phyloP scores from a whole-genome alignment of 768 basidiomycete genomes.

The Tubosaeta brunneosetosa region DNA sequence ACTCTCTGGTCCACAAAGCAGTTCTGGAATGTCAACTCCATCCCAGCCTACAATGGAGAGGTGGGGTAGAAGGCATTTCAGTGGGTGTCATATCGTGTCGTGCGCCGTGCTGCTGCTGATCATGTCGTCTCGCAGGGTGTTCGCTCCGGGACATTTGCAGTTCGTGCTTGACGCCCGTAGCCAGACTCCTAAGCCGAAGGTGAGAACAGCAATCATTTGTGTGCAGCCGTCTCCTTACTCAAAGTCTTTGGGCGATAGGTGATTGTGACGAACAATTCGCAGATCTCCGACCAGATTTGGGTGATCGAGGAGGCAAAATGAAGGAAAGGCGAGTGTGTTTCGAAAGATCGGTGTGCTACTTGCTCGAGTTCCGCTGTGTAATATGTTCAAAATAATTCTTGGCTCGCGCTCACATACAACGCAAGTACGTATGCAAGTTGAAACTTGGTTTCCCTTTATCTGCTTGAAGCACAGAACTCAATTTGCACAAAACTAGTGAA shows the following conservation, averaged over 20 bases:
- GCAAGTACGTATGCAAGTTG: too few relatives aligned
- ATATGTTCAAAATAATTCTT: not conserved
- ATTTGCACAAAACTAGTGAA: too few relatives aligned
- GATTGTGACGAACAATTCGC: not conserved
- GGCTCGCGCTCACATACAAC: not conserved
- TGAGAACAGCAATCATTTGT: not conserved
- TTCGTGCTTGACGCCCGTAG: not conserved
- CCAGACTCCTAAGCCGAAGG: not conserved
- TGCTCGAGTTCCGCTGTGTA: not conserved
- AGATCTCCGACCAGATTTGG: not conserved
- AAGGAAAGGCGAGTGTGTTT: not conserved
- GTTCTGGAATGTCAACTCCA: not conserved
- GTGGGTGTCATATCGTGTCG: not conserved
- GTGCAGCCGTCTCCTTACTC: not conserved
- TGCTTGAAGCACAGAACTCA: too few relatives aligned
- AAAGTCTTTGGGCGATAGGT: not conserved
- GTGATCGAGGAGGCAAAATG: not conserved
- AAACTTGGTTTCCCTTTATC: too few relatives aligned
- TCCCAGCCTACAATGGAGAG: not conserved
- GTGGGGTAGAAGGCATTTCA: not conserved
- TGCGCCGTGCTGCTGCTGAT: not conserved
- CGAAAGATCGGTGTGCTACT: not conserved
- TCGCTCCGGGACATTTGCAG: not conserved
- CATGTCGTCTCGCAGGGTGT: not conserved
- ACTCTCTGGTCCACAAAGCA: not conserved